Evolutionary conservation across 2,329 filamentous ascomycete genomes (phyloP), one percentile per base, ranked within the genome.

Genomic region (Anthostomella pinea): DNA sequence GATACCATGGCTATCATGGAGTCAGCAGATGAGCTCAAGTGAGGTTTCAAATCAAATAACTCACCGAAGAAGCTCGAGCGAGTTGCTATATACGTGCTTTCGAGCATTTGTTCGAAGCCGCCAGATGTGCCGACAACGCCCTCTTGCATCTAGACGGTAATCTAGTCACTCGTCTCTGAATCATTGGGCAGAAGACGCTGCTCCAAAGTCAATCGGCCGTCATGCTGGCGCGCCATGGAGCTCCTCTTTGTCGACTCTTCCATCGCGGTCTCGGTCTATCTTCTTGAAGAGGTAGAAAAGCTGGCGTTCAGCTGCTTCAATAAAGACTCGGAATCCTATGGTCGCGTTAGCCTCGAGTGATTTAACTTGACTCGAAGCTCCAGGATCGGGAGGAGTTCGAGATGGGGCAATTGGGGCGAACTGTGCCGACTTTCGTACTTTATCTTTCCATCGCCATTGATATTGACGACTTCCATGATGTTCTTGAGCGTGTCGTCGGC

Each of bases 241-340:
- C 69, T 97, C 91, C n/a, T 72, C 70, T 63, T 87, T 89, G 56
- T 95, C 88, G 43, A 98, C 74, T 59, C 84, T 85, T 25, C 91
- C 91, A 62, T 95, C 86, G 46, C 81, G 72, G 60, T 97, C 84
- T 49, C 75, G 77, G 62, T 98, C 93, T 56, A 98, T 96, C 46
- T 79, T 81, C 52, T 81, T 75, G 67, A 98, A 98, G 15, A 98
- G 78, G 36, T 75, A 64, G 62, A 79, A 83, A 9, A 98, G 78
- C 62, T 96, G 84, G 43, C 77, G 77, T 64, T 98, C 93, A 26
- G 93, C 89, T 41, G 86, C 77, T 55, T 90, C 79, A 57, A 97
- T 88, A 58, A 97, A 97, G 26, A 72, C 75, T 48, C 83, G 83
- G 58, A 98, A 98, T 69, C 98, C 93, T 93, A 19, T 16, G n/a